These are phyloP conservation scores for Tylopilus sp. DNA, from an alignment of 768 basidiomycete genomes.

Conservation along the genomic window DNA sequence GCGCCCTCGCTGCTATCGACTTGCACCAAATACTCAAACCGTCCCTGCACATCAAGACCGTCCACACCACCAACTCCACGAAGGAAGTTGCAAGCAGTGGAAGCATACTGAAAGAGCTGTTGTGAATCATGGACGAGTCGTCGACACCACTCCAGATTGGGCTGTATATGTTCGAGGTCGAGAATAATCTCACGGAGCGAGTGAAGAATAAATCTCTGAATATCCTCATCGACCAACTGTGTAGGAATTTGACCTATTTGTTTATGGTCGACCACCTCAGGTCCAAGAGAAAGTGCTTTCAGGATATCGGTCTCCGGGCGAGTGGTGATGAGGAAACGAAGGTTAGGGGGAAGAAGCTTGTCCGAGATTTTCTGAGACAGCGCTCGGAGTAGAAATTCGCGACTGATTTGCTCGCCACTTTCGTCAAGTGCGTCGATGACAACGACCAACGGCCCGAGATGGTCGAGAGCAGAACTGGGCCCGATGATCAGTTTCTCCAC, in stretches of 20 bases:
- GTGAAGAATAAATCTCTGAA: neutral
- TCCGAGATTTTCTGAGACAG: too few relatives aligned
- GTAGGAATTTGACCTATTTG: neutral
- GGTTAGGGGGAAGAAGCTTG: too few relatives aligned
- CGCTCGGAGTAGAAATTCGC: too few relatives aligned
- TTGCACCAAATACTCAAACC: too few relatives aligned
- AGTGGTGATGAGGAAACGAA: constrained; percentile 10
- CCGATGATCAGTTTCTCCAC: too few relatives aligned
- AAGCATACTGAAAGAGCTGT: too few relatives aligned
- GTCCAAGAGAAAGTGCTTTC: neutral
- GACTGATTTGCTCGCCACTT: too few relatives aligned
- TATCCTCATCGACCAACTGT: neutral
- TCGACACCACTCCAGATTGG: constrained; percentile 13
- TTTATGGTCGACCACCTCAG: neutral
- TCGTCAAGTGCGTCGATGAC: too few relatives aligned
- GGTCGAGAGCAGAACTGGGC: too few relatives aligned
- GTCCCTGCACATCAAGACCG: too few relatives aligned
- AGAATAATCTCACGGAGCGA: neutral
- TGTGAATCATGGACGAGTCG: constrained; percentile 16
- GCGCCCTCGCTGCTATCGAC: too few relatives aligned
- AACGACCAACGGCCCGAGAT: too few relatives aligned
- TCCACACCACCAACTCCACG: constrained; percentile 10
- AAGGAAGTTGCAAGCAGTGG: neutral
- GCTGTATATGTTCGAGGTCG: neutral
- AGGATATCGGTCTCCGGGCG: constrained; percentile 15